Conservation (phyloP, 257 asterid species). For the Ballota nigra region DNA sequence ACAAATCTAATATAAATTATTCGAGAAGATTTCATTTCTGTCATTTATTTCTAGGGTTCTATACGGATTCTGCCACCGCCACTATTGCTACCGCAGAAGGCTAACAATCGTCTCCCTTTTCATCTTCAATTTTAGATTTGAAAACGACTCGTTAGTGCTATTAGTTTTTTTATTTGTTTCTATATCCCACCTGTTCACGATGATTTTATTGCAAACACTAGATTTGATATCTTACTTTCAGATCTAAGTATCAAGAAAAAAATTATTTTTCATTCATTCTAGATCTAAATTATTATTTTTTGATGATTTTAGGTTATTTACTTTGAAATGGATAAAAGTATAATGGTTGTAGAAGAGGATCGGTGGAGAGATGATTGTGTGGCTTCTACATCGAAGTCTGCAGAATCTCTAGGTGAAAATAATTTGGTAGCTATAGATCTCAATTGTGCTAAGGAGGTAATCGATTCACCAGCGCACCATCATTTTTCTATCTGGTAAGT, state of each 20-base stretch:
- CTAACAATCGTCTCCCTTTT: too few relatives aligned
- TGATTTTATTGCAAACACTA: too few relatives aligned
- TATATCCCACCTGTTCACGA: background rate
- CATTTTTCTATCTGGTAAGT: too few relatives aligned
- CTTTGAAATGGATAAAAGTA: slow-evolving; percentile 40
- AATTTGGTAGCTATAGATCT: too few relatives aligned
- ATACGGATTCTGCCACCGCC: background rate
- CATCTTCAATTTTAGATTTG: too few relatives aligned
- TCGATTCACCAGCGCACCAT: too few relatives aligned
- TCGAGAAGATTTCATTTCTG: too few relatives aligned
- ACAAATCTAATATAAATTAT: too few relatives aligned
- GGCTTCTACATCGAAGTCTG: slow-evolving; percentile 25
- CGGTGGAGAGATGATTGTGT: slow-evolving; percentile 14
- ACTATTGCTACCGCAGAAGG: background rate
- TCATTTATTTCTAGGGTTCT: background rate
- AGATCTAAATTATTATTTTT: background rate
- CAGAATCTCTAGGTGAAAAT: too few relatives aligned
- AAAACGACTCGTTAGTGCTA: too few relatives aligned
- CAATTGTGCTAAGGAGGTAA: too few relatives aligned
- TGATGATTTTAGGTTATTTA: background rate
- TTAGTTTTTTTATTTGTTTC: background rate
- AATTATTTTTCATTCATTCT: background rate
- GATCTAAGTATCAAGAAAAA: too few relatives aligned
- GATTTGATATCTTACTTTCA: background rate
- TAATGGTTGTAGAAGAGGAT: slow-evolving; percentile 34